phyloP scores from a whole-genome alignment of 2,329 filamentous ascomycete species.

The Trichoderma oligosporum region DNA sequence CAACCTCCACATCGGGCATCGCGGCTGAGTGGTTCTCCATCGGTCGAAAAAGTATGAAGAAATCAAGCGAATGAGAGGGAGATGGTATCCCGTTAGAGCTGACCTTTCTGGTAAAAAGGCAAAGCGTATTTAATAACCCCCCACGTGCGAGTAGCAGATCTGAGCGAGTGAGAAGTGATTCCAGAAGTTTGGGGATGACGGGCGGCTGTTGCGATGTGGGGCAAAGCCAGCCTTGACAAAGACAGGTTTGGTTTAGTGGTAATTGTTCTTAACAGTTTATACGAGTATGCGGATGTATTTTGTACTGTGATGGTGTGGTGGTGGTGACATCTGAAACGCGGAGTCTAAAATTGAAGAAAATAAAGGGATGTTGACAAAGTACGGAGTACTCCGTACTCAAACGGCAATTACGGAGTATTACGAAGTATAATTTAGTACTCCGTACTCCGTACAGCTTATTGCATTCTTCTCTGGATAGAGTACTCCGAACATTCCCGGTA shows the following conservation, averaged over 20 bases:
- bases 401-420: too few species aligned
- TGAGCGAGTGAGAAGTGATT: constrained; percentile 15
- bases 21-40: constrained; percentile 22
- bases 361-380: too few species aligned
- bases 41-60: not conserved
- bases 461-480: too few species aligned
- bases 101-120: not conserved
- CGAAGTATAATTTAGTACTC: too few species aligned
- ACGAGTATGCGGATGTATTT: too few species aligned
- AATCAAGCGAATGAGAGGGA: not conserved
- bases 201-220: constrained; percentile 14
- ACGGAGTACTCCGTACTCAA: too few species aligned
- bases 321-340: too few species aligned
- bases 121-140: constrained; percentile 1
- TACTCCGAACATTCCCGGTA: too few species aligned
- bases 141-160: constrained; percentile 9
- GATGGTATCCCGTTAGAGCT: not conserved
- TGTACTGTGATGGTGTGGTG: too few species aligned
- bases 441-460: too few species aligned
- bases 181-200: constrained; percentile 17
- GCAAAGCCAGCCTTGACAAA: not conserved
- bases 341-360: too few species aligned
- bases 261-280: too few species aligned
- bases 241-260: not conserved
- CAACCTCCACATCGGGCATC: constrained; percentile 24